phyloP scores from a whole-genome alignment of 306 rosid genomes.

The Prunus mira region DNA sequence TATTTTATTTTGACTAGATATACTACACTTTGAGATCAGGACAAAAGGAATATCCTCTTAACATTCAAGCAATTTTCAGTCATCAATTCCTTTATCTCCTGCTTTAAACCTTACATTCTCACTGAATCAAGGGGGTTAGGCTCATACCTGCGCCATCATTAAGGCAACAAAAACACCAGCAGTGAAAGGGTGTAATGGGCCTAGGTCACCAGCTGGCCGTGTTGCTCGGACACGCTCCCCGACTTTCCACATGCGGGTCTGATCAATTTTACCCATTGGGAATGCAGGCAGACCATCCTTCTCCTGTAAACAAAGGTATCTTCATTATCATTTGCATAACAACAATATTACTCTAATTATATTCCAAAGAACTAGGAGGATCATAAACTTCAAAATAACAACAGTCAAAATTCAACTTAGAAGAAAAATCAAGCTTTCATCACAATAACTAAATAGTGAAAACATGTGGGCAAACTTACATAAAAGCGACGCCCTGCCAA shows the following conservation, averaged over 20 bases:
- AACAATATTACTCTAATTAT: not conserved
- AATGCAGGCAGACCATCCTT: conserved; percentile 96
- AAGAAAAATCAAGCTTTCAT: not conserved
- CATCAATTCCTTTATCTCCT: not conserved
- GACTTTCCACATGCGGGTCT: conserved; percentile 98
- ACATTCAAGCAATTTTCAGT: not conserved
- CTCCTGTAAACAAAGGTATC: conserved; percentile 55
- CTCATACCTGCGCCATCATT: conserved; percentile 98
- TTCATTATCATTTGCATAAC: not conserved
- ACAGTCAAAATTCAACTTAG: not conserved
- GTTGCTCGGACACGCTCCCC: conserved; percentile 80
- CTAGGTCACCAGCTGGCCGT: conserved; percentile 87
- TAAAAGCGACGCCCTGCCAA: conserved; percentile 95
- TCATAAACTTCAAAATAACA: not conserved
- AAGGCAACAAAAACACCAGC: conserved; percentile 98
- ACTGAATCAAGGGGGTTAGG: not conserved
- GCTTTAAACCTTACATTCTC: not conserved
- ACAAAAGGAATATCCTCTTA: not conserved
- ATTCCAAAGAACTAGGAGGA: not conserved
- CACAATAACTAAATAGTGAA: not conserved
- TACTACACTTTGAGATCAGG: not conserved
- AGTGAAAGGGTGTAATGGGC: conserved; percentile 89
- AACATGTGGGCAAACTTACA: conserved; percentile 40
- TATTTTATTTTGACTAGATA: not conserved
- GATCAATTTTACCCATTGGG: conserved; percentile 98